These are phyloP conservation scores for Tetrahymena borealis DNA, from an alignment of 73 alveolate genomes.

Conservation along the genomic window DNA sequence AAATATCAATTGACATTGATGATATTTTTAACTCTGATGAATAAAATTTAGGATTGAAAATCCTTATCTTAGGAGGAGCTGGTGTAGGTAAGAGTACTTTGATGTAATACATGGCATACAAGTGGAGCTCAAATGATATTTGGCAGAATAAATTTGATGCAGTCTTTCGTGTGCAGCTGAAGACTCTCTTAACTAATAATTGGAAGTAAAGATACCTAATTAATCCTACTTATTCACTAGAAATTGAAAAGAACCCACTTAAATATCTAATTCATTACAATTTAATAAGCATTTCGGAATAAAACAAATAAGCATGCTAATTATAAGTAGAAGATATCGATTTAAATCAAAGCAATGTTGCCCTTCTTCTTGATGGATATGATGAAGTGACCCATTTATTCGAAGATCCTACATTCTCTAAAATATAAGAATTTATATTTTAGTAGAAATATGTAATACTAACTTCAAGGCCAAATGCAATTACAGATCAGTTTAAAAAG, in stretches of 20 bases:
- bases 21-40: too few relatives aligned
- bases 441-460: background rate
- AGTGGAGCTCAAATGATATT: background rate
- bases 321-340: background rate
- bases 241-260: background rate
- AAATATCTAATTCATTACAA: background rate
- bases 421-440: background rate
- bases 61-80: background rate
- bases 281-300: background rate
- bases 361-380: background rate
- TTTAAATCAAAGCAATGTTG: background rate
- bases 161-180: background rate
- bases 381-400: background rate
- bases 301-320: background rate
- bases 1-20: too few relatives aligned
- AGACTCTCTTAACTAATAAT: background rate
- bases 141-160: background rate
- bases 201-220: background rate
- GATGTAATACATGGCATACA: background rate
- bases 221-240: background rate
- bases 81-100: background rate
- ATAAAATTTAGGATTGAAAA: background rate
- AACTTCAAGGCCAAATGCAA: background rate
- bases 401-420: background rate
- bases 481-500: background rate